phyloP scores from a whole-genome alignment of 2,329 filamentous ascomycete species.

The Teratosphaeria epicoccoides region DNA sequence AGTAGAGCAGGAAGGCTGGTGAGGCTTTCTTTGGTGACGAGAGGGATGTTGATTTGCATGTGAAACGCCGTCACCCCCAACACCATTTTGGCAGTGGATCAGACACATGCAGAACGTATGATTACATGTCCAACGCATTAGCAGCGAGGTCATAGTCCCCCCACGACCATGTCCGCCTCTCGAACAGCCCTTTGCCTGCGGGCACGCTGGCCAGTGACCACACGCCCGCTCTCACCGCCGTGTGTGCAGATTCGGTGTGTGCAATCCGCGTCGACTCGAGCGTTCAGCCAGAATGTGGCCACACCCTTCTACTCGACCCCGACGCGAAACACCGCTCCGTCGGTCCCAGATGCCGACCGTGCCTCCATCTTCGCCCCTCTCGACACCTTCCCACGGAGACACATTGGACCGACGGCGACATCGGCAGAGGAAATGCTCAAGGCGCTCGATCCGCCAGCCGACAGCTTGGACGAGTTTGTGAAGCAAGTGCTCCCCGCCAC shows the following conservation, averaged over 20 bases:
- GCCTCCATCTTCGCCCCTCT: constrained; percentile 35
- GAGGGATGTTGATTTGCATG: not conserved
- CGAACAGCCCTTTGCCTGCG: constrained; percentile 20
- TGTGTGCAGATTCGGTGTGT: constrained; percentile 16
- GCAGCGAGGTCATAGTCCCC: not conserved
- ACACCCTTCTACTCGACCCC: constrained; percentile 22
- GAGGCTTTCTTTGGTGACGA: not conserved
- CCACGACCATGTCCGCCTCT: constrained; percentile 13
- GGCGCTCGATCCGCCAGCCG: constrained; percentile 61
- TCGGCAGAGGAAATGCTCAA: constrained; percentile 70
- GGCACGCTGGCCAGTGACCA: constrained; percentile 25
- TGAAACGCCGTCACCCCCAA: too few species aligned
- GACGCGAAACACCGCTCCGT: constrained; percentile 14
- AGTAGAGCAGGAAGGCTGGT: not conserved
- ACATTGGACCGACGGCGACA: constrained; percentile 70
- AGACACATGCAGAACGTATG: not conserved
- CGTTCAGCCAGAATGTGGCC: constrained; percentile 3
- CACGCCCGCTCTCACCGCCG: constrained; percentile 19
- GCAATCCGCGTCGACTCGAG: not conserved
- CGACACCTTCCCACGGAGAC: constrained; percentile 65
- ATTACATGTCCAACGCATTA: not conserved
- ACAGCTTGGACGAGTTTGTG: constrained; percentile 71
- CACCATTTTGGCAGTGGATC: not conserved
- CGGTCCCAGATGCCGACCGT: constrained; percentile 16
- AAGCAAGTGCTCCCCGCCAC: constrained; percentile 71